Percentiles rank a stretch among this genome's conserved stretches.
phyloP scores from a whole-genome alignment of 2,329 filamentous ascomycete species.

The Pseudogymnoascus sp. region DNA sequence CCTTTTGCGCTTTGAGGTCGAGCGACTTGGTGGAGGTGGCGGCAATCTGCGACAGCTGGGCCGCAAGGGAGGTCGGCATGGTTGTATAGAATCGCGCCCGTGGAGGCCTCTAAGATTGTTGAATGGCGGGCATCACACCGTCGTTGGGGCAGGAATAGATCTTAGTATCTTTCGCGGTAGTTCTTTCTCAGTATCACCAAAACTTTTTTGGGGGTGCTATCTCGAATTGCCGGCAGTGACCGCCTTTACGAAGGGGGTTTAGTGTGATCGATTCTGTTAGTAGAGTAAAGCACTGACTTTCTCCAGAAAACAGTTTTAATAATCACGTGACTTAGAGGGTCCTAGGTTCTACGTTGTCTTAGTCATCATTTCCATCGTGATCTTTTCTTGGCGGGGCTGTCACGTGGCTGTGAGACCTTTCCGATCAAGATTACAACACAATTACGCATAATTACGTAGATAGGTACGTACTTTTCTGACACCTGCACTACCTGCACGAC shows the following conservation, averaged over 20 bases:
- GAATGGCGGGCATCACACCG: conserved; percentile 4
- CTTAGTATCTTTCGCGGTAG: not conserved
- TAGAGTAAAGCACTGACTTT: not conserved
- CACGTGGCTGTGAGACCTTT: not conserved
- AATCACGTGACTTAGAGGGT: not conserved
- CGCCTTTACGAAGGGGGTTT: not conserved
- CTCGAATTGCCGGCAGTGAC: not conserved
- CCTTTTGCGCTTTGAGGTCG: conserved; percentile 87
- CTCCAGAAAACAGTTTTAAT: not conserved
- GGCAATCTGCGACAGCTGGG: conserved; percentile 89
- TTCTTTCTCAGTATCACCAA: conserved; percentile 8
- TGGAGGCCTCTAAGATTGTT: not conserved
- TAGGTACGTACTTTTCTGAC: not conserved
- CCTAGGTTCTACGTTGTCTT: not conserved
- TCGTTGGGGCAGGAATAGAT: conserved; percentile 1
- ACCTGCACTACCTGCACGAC: not conserved
- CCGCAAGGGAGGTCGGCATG: conserved; percentile 82
- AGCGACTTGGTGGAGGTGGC: conserved; percentile 83
- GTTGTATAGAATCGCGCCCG: conserved; percentile 6
- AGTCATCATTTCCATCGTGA: not conserved
- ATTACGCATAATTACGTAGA: conserved; percentile 2
- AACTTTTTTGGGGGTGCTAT: conserved; percentile 7
- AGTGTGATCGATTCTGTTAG: not conserved
- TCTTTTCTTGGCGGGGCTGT: not conserved
- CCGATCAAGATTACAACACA: not conserved